Conservation (phyloP, 495 filamentous ascomycete species). For the Astrothelium macrocarpum region DNA sequence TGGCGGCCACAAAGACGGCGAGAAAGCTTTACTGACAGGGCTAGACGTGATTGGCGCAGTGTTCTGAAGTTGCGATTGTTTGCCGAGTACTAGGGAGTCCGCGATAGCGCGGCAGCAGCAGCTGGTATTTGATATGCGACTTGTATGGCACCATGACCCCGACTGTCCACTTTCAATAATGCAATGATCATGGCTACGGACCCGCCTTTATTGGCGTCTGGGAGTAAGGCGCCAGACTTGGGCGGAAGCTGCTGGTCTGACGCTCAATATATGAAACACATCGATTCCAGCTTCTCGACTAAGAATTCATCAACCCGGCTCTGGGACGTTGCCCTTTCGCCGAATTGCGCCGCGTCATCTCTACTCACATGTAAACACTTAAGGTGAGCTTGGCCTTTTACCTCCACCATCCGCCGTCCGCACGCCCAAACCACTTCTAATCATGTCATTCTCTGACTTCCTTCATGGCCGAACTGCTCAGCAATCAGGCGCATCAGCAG, state of each 20-base stretch:
- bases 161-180: slow-evolving; percentile 6
- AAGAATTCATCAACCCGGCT: background rate
- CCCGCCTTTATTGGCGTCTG: background rate
- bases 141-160: slow-evolving; percentile 6
- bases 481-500: background rate
- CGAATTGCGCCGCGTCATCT: background rate
- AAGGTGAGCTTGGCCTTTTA: background rate
- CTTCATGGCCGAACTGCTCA: background rate
- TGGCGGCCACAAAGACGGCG: background rate
- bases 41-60: background rate
- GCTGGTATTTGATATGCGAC: slow-evolving; percentile 4
- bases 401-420: background rate
- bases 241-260: background rate
- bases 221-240: background rate
- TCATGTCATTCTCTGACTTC: slow-evolving; percentile 3
- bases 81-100: background rate
- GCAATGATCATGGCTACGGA: slow-evolving; percentile 6
- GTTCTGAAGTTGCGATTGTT: background rate
- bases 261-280: background rate
- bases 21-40: background rate
- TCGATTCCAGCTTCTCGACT: background rate
- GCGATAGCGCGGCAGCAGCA: slow-evolving; percentile 2
- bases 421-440: background rate
- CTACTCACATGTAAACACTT: background rate
- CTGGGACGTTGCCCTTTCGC: background rate